These are phyloP conservation scores for Sphagnurus paluster DNA, from an alignment of 1,284 basidiomycete genomes.

Conservation along the genomic window DNA sequence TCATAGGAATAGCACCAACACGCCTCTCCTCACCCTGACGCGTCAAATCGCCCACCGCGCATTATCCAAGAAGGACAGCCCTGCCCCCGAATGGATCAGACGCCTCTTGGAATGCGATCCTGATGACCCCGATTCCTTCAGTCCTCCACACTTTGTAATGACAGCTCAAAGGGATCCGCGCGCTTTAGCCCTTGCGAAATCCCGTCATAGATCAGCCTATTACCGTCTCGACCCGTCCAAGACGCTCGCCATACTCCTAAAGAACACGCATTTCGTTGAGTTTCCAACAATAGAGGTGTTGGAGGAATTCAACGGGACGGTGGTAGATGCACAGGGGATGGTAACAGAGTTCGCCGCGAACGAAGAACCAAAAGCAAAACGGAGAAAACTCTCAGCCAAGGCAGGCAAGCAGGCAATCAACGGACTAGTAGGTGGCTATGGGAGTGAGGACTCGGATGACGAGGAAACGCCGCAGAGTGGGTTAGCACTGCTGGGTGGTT, in stretches of 20 bases:
- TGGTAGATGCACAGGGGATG: conserved; percentile 53
- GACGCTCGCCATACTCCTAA: conserved; percentile 50
- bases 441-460: conserved; percentile 55
- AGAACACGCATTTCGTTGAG: conserved; percentile 71
- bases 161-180: conserved; percentile 41
- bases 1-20: conserved; percentile 58
- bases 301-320: conserved; percentile 59
- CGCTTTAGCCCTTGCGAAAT: conserved; percentile 22
- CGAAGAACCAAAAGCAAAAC: conserved; percentile 44
- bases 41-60: conserved; percentile 43
- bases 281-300: conserved; percentile 79
- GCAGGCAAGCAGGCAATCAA: conserved; percentile 55
- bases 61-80: conserved; percentile 36
- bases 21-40: conserved; percentile 50
- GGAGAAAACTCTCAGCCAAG: conserved; percentile 50
- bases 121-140: conserved; percentile 55
- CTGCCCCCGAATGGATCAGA: conserved; percentile 52
- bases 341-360: conserved; percentile 34
- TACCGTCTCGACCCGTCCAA: conserved; percentile 55
- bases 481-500: conserved; percentile 50
- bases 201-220: conserved; percentile 34
- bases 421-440: conserved; percentile 65
- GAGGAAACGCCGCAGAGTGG: conserved; percentile 36
- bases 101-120: conserved; percentile 51
- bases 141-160: conserved; percentile 61